Evolutionary conservation across 2,329 filamentous ascomycete genomes (phyloP).

Genomic region (Aspergillus hortae): DNA sequence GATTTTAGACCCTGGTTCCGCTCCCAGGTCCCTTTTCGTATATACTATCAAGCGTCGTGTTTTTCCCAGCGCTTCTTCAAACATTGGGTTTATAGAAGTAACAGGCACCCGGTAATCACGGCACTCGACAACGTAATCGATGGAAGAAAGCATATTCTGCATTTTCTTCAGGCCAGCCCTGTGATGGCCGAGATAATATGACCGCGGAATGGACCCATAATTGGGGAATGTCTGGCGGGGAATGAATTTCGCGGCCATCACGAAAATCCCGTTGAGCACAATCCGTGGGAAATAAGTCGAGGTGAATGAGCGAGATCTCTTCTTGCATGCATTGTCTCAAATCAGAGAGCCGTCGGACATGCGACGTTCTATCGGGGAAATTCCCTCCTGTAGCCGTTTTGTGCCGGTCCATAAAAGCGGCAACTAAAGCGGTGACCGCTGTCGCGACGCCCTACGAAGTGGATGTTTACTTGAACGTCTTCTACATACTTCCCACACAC

Average conservation of each 20-base stretch:
- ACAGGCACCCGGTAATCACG: conserved; percentile 89
- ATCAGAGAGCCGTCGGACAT: too few relatives aligned
- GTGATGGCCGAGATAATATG: conserved; percentile 95
- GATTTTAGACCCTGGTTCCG: conserved; percentile 37
- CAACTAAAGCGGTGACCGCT: too few relatives aligned
- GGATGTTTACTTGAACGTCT: too few relatives aligned
- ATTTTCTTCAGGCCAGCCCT: conserved; percentile 75
- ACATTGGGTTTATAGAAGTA: conserved; percentile 83
- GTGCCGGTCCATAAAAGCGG: too few relatives aligned
- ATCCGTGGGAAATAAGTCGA: background rate
- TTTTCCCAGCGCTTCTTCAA: conserved; percentile 72
- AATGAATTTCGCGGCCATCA: conserved; percentile 53
- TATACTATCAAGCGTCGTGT: conserved; percentile 79
- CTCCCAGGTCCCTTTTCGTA: conserved; percentile 79
- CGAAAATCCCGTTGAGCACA: conserved; percentile 2
- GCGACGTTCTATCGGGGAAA: too few relatives aligned
- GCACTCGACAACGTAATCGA: conserved; percentile 89
- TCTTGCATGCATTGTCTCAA: background rate
- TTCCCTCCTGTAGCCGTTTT: too few relatives aligned
- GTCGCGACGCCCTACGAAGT: too few relatives aligned
- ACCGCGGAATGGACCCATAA: conserved; percentile 72
- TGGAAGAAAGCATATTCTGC: conserved; percentile 72
- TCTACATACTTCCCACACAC: too few relatives aligned
- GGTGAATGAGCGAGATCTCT: background rate
- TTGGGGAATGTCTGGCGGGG: conserved; percentile 71